These are phyloP conservation scores for Warburgia ugandensis DNA, from an alignment of 164 flowering plant genomes.

Conservation along the genomic window DNA sequence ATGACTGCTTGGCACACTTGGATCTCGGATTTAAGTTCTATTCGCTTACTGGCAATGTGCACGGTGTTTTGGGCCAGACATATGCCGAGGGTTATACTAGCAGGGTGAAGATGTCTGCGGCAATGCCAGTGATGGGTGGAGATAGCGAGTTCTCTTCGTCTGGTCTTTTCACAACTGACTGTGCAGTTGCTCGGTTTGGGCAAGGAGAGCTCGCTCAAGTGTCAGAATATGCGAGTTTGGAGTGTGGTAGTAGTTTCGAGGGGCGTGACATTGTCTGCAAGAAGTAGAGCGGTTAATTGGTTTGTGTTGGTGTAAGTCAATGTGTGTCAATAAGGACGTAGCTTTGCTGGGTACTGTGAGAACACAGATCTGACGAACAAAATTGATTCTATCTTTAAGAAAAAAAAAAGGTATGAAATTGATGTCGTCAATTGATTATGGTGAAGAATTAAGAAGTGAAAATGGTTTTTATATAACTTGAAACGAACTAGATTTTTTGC, in stretches of 20 bases:
- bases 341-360: too few relatives aligned
- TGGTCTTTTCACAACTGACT: slow-evolving; percentile 14
- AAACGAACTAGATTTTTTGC: too few relatives aligned
- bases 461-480: too few relatives aligned
- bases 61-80: slow-evolving; percentile 24
- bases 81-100: slow-evolving; percentile 12
- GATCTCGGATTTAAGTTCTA: slow-evolving; percentile 22
- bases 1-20: slow-evolving; percentile 22
- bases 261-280: slow-evolving; percentile 15
- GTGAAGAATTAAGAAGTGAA: too few relatives aligned
- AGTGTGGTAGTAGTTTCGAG: slow-evolving; percentile 8
- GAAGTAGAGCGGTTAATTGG: too few relatives aligned
- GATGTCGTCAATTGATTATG: too few relatives aligned
- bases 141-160: slow-evolving; percentile 8
- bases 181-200: slow-evolving; percentile 11
- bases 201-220: not conserved
- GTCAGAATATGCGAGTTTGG: slow-evolving; percentile 2
- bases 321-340: too few relatives aligned
- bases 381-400: too few relatives aligned
- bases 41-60: slow-evolving; percentile 7
- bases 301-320: too few relatives aligned
- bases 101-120: slow-evolving; percentile 10
- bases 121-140: slow-evolving; percentile 21
- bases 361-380: too few relatives aligned
- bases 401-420: too few relatives aligned